Evolutionary conservation across 2,329 filamentous ascomycete species (phyloP).

Genomic region (Hypoxylon sp.): DNA sequence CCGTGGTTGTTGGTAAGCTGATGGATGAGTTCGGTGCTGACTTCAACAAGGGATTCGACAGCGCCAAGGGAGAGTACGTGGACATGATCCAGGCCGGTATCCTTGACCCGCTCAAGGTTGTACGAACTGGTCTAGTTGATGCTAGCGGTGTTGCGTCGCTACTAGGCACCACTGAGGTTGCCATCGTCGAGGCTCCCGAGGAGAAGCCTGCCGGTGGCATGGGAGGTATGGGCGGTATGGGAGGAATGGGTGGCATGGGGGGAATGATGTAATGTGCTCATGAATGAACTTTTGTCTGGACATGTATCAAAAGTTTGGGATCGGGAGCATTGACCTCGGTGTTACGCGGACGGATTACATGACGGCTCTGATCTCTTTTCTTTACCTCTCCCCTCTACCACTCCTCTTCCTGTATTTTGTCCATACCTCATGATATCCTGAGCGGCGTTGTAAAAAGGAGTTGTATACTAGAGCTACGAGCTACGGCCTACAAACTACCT

Average conservation of each 20-base stretch:
- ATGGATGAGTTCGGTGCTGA: conserved; percentile 90
- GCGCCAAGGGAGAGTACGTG: conserved; percentile 95
- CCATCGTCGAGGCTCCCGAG: conserved; percentile 95
- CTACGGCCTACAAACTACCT: conserved; percentile 26
- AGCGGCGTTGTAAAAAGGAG: conserved; percentile 50
- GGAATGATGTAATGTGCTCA: conserved; percentile 68
- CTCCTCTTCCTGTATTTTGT: conserved; percentile 46
- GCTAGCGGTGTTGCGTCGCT: conserved; percentile 96
- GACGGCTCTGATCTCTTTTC: conserved; percentile 56
- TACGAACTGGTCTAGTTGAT: conserved; percentile 94
- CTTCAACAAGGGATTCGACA: conserved; percentile 99
- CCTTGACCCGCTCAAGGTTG: conserved; percentile 98
- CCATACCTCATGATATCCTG: conserved; percentile 51
- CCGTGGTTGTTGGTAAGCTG: conserved; percentile 97
- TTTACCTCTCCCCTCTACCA: conserved; percentile 53
- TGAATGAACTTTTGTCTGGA: conserved; percentile 41
- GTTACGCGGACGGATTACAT: conserved; percentile 58
- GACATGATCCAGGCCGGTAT: conserved; percentile 99
- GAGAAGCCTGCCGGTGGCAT: conserved; percentile 80
- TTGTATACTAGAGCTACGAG: conserved; percentile 50
- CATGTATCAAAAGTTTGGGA: conserved; percentile 55
- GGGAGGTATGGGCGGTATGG: conserved; percentile 62
- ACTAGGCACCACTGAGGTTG: conserved; percentile 97
- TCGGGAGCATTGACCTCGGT: conserved; percentile 64
- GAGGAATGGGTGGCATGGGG: conserved; percentile 63